Evolutionary conservation across 1,139 yeast species (phyloP).

Genomic region (Starmera stellimalicola): DNA sequence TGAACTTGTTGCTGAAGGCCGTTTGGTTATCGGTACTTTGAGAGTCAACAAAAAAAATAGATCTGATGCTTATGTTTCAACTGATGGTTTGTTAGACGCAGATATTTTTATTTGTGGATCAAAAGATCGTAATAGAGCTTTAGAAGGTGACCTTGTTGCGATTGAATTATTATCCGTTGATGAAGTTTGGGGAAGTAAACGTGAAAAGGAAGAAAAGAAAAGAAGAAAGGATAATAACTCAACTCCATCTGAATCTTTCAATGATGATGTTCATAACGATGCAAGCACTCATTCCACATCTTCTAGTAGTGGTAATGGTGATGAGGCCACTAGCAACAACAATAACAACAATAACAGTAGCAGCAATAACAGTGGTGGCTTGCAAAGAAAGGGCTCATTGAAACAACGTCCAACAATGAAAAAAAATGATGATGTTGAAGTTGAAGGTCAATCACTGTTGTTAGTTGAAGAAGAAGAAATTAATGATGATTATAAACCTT

Average conservation of each 20-base stretch:
- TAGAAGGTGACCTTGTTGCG: conserved; percentile 95
- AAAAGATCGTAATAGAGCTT: conserved; percentile 95
- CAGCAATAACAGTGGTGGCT: conserved; percentile 19
- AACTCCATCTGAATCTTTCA: conserved; percentile 14
- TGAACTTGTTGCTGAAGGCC: conserved; percentile 79
- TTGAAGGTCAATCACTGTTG: conserved; percentile 89
- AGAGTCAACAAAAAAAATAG: conserved; percentile 93
- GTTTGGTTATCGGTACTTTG: conserved; percentile 83
- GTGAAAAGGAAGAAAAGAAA: conserved; percentile 95
- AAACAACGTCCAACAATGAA: conserved; percentile 97
- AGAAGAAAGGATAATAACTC: conserved; percentile 61
- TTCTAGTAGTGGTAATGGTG: conserved; percentile 21
- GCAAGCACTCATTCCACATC: conserved; percentile 22
- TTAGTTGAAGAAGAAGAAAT: conserved; percentile 94
- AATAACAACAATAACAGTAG: conserved; percentile 20
- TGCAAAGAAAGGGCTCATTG: conserved; percentile 82
- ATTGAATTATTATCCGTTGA: conserved; percentile 89
- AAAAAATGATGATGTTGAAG: conserved; percentile 97
- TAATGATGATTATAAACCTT: conserved; percentile 84
- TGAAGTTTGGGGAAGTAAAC: conserved; percentile 95
- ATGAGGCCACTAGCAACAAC: conserved; percentile 18
- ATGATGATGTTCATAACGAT: conserved; percentile 25
- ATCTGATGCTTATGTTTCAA: conserved; percentile 94
- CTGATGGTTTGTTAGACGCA: conserved; percentile 91
- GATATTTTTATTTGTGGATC: conserved; percentile 97